Conservation (phyloP, 2,329 filamentous ascomycete genomes). For the Arthrobotrys sinensis region DNA sequence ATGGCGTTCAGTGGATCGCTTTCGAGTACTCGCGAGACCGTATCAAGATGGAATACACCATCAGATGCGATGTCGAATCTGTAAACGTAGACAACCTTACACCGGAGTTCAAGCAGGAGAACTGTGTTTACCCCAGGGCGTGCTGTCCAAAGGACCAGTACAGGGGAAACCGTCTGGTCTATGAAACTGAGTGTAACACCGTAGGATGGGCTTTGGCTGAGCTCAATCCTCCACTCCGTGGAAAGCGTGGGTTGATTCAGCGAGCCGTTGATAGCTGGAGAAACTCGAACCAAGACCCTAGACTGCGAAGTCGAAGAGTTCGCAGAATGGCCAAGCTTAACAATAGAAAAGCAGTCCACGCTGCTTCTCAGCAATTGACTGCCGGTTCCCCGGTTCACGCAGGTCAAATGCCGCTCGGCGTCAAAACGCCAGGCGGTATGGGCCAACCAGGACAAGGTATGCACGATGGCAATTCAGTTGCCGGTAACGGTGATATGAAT, state of each 20-base stretch:
- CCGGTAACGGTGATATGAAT: slow-evolving; percentile 63
- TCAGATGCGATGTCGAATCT: slow-evolving; percentile 96
- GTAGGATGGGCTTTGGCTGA: slow-evolving; percentile 99
- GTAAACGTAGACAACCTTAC: slow-evolving; percentile 89
- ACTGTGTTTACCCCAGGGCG: slow-evolving; percentile 96
- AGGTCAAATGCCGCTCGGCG: slow-evolving; percentile 55
- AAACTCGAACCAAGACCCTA: slow-evolving; percentile 97
- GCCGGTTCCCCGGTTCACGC: slow-evolving; percentile 64
- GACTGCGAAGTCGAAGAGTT: slow-evolving; percentile 90
- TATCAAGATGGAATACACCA: slow-evolving; percentile 81
- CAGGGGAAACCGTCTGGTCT: slow-evolving; percentile 92
- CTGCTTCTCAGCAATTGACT: slow-evolving; percentile 70
- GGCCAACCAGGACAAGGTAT: slow-evolving; percentile 61
- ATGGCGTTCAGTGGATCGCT: slow-evolving; percentile 94
- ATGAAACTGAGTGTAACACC: slow-evolving; percentile 98
- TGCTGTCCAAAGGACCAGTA: slow-evolving; percentile 97
- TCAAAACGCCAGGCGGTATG: slow-evolving; percentile 55
- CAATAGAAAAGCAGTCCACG: slow-evolving; percentile 81
- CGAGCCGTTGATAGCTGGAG: slow-evolving; percentile 98
- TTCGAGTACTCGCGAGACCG: slow-evolving; percentile 66
- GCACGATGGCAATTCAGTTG: slow-evolving; percentile 60
- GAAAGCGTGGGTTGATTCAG: slow-evolving; percentile 96
- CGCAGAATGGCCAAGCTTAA: slow-evolving; percentile 97
- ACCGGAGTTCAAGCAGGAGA: slow-evolving; percentile 95
- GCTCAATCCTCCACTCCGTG: slow-evolving; percentile 88